A percentile compares a stretch with the other conserved stretches of the same genome.
These are phyloP conservation scores for Fraxinus nigra DNA, from an alignment of 305 asterid genomes.

Conservation along the genomic window DNA sequence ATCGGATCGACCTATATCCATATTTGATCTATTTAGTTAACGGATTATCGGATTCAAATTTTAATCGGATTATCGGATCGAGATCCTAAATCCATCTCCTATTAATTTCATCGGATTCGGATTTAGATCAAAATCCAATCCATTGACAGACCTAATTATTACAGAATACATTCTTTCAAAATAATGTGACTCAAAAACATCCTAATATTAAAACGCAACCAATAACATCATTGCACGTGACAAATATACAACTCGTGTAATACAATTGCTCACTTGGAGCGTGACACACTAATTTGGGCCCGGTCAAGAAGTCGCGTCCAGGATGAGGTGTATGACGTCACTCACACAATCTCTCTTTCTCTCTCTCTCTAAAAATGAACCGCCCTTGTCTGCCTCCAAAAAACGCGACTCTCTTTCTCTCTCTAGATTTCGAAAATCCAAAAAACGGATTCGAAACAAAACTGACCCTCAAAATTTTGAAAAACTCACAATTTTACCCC, in stretches of 20 bases:
- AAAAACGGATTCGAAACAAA: slow-evolving; percentile 45
- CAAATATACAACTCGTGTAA: not conserved
- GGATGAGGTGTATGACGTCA: slow-evolving; percentile 11
- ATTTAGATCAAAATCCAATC: too few species aligned
- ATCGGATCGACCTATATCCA: too few species aligned
- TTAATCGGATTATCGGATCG: too few species aligned
- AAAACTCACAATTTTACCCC: slow-evolving; percentile 39
- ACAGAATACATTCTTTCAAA: too few species aligned
- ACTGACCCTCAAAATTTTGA: slow-evolving; percentile 43
- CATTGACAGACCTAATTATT: too few species aligned
- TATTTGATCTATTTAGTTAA: too few species aligned
- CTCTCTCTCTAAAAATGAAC: slow-evolving; percentile 29
- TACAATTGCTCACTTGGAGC: not conserved
- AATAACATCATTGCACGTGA: not conserved
- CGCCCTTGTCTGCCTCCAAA: slow-evolving; percentile 37
- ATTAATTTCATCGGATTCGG: too few species aligned
- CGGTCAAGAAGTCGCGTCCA: slow-evolving; percentile 13
- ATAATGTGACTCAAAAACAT: too few species aligned
- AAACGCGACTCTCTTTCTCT: slow-evolving; percentile 48
- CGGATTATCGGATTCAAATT: too few species aligned
- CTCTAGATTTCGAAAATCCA: slow-evolving; percentile 31
- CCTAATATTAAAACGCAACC: too few species aligned
- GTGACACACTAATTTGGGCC: not conserved
- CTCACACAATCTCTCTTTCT: not conserved
- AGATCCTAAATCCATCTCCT: too few species aligned